A percentile compares a stretch with the other conserved stretches of the same genome.
Evolutionary conservation across 495 filamentous ascomycete genomes (phyloP).

Genomic region (Geoglossum glabrum): DNA sequence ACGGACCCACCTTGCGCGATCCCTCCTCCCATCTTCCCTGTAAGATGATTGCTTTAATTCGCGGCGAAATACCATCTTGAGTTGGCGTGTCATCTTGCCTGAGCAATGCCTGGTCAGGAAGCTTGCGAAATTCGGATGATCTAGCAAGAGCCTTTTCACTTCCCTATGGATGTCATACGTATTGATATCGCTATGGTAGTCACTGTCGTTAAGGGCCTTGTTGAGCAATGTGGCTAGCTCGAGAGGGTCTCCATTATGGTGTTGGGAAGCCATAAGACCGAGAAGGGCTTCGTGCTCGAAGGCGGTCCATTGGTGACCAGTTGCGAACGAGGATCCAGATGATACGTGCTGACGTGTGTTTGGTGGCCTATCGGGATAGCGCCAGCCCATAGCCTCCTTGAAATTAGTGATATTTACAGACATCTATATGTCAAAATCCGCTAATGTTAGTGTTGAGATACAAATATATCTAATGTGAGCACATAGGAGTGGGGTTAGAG

Average conservation of each 20-base stretch:
- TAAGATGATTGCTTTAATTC: neutral
- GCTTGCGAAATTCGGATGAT: neutral
- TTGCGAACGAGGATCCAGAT: neutral
- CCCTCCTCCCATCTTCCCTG: neutral
- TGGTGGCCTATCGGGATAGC: neutral
- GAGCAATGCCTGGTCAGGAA: neutral
- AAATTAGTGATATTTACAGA: neutral
- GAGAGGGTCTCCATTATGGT: neutral
- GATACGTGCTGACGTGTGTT: neutral
- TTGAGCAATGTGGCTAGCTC: neutral
- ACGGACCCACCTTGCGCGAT: neutral
- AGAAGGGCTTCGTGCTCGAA: neutral
- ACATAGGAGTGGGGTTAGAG: no score
- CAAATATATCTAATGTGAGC: no score
- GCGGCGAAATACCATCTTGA: neutral
- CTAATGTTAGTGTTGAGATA: no score
- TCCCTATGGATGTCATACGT: neutral
- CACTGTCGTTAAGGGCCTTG: neutral
- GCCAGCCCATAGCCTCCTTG: neutral
- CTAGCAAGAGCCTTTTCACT: neutral
- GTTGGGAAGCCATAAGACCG: neutral
- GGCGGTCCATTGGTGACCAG: neutral
- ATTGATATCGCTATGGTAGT: neutral
- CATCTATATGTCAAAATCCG: no score
- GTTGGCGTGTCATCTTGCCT: neutral